Evolutionary conservation across 768 basidiomycete genomes (phyloP), one percentile per base, ranked within the genome.

Genomic region (Suillus spraguei): DNA sequence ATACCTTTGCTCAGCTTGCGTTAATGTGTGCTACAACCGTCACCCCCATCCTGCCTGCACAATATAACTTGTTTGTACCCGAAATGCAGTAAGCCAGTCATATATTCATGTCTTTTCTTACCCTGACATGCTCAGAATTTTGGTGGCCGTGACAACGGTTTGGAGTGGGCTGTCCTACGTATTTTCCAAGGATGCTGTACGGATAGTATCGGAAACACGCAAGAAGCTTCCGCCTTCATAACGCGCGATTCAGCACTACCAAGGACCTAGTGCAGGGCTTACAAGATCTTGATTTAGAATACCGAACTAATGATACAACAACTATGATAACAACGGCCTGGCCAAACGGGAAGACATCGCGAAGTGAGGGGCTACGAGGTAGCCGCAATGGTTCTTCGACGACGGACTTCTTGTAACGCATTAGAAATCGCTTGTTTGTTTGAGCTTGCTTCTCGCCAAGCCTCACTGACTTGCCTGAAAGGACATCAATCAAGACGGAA

Each of bases 11-110:
- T 6, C 97, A 99, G 74, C 86, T 99, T 14, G 76, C 91, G 8
- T 80, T 99, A 20, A 97, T 99, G 92, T 96, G 94, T 2, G 76
- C 80, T 0, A 96, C 94, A 5, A 97, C 95, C 0, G 80, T 97
- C 62, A 87, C 87, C 54, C 96, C 96, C 0, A 80, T 99, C 38
- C 74, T 93, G 5, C 86, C 91, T 0, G 70, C 78, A 7, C 85
- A 90, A 35, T 74, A 93, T 6, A 70, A 77, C 3, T 41, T 80
- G 47, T 79, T 85, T 28, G 76, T 98, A 13, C 81, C 81, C 54
- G 86, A 83, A 13, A 79, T 96, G 62, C 94, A 96, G 94, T 94
- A 74, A 68, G 93, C 82, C 53, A 3, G 4, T 41, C 38, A 22
- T 58, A 22, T 60, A 46, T 59, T 49, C 60, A 3, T 8, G 55